These are phyloP conservation scores for Beauveria medogensis DNA, from an alignment of 2,329 filamentous ascomycete genomes.

Conservation along the genomic window DNA sequence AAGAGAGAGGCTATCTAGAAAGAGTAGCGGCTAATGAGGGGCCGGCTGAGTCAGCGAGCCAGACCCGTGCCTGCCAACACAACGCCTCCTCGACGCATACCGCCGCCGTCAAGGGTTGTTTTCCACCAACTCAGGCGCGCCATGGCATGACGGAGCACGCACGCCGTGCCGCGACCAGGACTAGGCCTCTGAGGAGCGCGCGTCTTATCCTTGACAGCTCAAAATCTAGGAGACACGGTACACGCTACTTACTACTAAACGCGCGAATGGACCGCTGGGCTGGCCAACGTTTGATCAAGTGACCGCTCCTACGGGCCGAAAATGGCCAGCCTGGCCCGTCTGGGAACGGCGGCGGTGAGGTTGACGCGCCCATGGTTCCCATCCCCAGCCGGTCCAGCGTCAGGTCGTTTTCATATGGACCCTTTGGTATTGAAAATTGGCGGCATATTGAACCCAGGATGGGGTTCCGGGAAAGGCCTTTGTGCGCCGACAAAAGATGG, in stretches of 20 bases:
- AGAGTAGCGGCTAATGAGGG: too few relatives aligned
- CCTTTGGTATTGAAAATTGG: slow-evolving; percentile 20
- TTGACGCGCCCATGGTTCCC: slow-evolving; percentile 23
- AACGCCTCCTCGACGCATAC: slow-evolving; percentile 17
- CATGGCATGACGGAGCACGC: slow-evolving; percentile 24
- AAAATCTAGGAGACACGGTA: slow-evolving; percentile 25
- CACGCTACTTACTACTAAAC: slow-evolving; percentile 24
- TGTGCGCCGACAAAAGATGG: slow-evolving; percentile 11
- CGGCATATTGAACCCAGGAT: slow-evolving; percentile 25
- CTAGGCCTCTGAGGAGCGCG: slow-evolving; percentile 25
- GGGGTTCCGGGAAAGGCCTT: slow-evolving; percentile 19
- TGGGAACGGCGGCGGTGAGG: slow-evolving; percentile 25
- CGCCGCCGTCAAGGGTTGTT: slow-evolving; percentile 20
- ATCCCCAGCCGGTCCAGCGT: slow-evolving; percentile 23
- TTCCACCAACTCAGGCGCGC: slow-evolving; percentile 24
- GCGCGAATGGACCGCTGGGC: slow-evolving; percentile 25
- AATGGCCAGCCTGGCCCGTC: slow-evolving; percentile 25
- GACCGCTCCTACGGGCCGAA: slow-evolving; percentile 23
- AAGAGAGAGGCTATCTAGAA: too few relatives aligned
- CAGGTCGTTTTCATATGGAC: slow-evolving; percentile 23
- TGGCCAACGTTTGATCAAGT: slow-evolving; percentile 28
- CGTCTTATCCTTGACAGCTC: slow-evolving; percentile 21
- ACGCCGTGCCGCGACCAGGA: slow-evolving; percentile 27
- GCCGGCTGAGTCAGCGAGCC: too few relatives aligned
- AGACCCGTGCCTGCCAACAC: too few relatives aligned